Base-by-base conservation (phyloP, 345 rosid genomes). In the Eucalyptus pauciflora region DNA sequence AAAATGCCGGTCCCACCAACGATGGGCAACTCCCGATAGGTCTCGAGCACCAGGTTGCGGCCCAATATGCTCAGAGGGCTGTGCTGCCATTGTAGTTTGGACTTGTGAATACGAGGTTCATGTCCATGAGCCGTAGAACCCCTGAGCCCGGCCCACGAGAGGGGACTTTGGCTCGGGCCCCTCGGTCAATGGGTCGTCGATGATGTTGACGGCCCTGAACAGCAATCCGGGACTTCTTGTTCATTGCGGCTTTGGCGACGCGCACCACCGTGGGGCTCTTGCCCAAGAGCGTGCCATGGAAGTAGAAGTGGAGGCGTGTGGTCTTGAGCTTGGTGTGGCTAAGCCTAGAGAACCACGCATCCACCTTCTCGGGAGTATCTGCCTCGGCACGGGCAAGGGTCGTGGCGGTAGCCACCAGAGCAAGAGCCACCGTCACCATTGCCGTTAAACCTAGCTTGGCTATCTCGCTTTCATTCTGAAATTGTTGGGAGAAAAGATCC, bases 1-100 rank as follows among this genome's bases (percentile, higher is more conserved):
- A 94, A 95, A 60, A 93, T 16, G 15, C 97, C 96, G 4, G 96
- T 96, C 22, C 99, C 97, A 0, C 98, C 98, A 7, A 93, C 92
- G 54, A 96, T 91, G 5, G 81, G 81, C 81, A 69, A 8, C 81
- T 33, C 81, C 45, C 13, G 25, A 69, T 33, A 33, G 24, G 81
- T 33, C 45, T 33, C 25, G 7, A 33, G 7, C 0, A 7, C 25
- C 25, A 11, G 45, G 45, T 69, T 33, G 81, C 13, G 89, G 48
- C 98, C 98, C 7, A 95, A 88, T 56, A 95, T 88, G 87, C 95
- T 94, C 14, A 95, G 86, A 69, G 95, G 91, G 91, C 99, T 95
- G 11, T 92, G 91, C 99, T 95, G 11, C 96, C 94, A 27, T 94
- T 94, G 89, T 94, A 95, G 24, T 89, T 89, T 6, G 96, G 97